Base-by-base conservation (phyloP, 805 yeast genomes). In the Wickerhamiella brachini region DNA sequence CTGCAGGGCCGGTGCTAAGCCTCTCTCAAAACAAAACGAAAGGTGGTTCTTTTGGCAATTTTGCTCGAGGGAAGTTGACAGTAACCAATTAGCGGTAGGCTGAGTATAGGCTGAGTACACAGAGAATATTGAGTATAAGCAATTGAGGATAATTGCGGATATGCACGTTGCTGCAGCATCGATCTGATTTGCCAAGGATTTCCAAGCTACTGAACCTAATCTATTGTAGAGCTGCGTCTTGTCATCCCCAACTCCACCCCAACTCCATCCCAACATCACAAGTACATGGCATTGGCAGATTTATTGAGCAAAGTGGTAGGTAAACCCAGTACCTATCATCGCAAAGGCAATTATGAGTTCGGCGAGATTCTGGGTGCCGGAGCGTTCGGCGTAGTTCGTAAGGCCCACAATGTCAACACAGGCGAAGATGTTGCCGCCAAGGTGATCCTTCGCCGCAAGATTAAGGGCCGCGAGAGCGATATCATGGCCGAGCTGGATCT, bases 281-380 rank as follows among this genome's bases (percentile, higher is more conserved):
- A 26, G 9, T 26, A 26, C 8, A 37, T 37, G 41, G 20, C 41
- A 37, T 44, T 54, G 18, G 29, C 51, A 2, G 26, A 46, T 6
- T 45, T 66, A 17, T 23, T 83, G 52, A 73, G 76, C 60, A 81
- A 77, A 58, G 62, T 85, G 20, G 69, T 79, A 45, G 86, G 89
- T 5, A 93, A 85, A 64, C 95, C 94, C 0, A 73, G 70, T 12
- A 76, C 84, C 7, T 82, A 82, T 59, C 62, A 73, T 43, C 77
- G 85, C 60, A 86, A 87, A 67, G 65, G 73, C 47, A 72, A 77
- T 53, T 89, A 86, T 61, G 77, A 80, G 8, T 85, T 88, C 64
- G 90, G 89, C 12, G 78, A 77, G 53, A 86, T 95, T 0, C 68
- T 89, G 12, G 97, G 97, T 9, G 97, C 97, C 0, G 97, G 98